Base-by-base conservation (phyloP, 176 grass and related monocot species). In the Themeda triandra region DNA sequence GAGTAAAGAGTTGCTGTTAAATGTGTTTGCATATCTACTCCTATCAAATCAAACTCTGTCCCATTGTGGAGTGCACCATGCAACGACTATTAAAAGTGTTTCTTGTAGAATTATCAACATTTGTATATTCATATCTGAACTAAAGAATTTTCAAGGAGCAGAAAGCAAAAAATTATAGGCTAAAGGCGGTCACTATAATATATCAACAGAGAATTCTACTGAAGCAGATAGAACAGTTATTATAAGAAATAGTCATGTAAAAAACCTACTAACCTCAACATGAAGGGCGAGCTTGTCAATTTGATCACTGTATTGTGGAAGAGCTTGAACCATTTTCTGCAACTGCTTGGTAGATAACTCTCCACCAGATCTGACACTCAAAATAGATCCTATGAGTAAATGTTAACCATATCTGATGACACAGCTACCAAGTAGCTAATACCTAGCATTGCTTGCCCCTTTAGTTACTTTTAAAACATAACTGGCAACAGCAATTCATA, bases 261-360 rank as follows among this genome's bases (percentile, higher is more conserved):
- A 63, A 25, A 63, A 28, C 28, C 25, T 63, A 88, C 88, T n/a
- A 88, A 98, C 96, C 91, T 98, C 96, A 33, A 98, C 96, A 79
- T 98, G 96, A 17, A 98, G 79, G 35, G 96, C 85, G 84, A 98
- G 90, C 79, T 98, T 98, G 62, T 98, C 96, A 80, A 98, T 93
- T 98, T 98, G 92, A 67, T 98, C 93, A 69, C 87, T 95, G 66
- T 98, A 98, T 48, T 98, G 93, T 82, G 96, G 96, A 60, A 98
- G 89, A 85, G 96, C 92, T 82, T 92, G 96, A 36, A 95, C 93
- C 80, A 98, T 90, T 71, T 95, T 95, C 85, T 95, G 96, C 69
- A 98, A 81, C 81, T 98, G 91, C 74, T 90, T 95, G 32, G 93
- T 93, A 21, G 96, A 93, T 67, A 95, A 41, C 77, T 98, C 93